Conservation (phyloP, 2,329 filamentous ascomycete genomes). For the Rhynchosporium secalis region DNA sequence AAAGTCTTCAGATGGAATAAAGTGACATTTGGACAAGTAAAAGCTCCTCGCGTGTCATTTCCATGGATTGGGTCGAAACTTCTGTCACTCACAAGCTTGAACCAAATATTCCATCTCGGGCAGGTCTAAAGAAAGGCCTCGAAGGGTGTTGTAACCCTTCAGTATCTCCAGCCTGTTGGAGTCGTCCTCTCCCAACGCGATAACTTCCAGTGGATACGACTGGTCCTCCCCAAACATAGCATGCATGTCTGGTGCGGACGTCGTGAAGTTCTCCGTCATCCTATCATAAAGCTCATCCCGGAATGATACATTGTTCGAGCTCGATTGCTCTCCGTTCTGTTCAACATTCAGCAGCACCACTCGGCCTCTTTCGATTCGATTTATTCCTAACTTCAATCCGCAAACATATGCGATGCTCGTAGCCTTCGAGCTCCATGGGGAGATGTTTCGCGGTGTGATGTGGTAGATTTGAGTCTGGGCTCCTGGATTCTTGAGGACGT, state of each 20-base stretch:
- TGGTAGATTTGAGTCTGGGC: slow-evolving; percentile 47
- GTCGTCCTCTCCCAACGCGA: slow-evolving; percentile 69
- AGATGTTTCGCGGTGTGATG: slow-evolving; percentile 81
- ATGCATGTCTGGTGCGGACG: slow-evolving; percentile 65
- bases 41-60: no score
- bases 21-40: not conserved
- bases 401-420: slow-evolving; percentile 93
- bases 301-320: slow-evolving; percentile 49
- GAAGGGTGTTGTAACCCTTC: slow-evolving; percentile 77
- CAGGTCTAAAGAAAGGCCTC: slow-evolving; percentile 83
- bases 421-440: slow-evolving; percentile 96
- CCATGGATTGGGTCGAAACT: not conserved
- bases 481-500: slow-evolving; percentile 22
- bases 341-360: slow-evolving; percentile 69
- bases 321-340: slow-evolving; percentile 43
- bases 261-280: slow-evolving; percentile 85
- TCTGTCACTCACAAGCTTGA: slow-evolving; percentile 55
- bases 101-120: slow-evolving; percentile 93
- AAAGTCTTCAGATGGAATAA: not conserved
- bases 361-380: slow-evolving; percentile 85
- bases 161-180: slow-evolving; percentile 69
- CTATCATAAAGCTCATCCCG: slow-evolving; percentile 81
- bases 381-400: slow-evolving; percentile 67
- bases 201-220: slow-evolving; percentile 65
- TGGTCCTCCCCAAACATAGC: slow-evolving; percentile 75